Base-by-base conservation (phyloP, 257 asterid species). In the Solanum paucissectum region DNA sequence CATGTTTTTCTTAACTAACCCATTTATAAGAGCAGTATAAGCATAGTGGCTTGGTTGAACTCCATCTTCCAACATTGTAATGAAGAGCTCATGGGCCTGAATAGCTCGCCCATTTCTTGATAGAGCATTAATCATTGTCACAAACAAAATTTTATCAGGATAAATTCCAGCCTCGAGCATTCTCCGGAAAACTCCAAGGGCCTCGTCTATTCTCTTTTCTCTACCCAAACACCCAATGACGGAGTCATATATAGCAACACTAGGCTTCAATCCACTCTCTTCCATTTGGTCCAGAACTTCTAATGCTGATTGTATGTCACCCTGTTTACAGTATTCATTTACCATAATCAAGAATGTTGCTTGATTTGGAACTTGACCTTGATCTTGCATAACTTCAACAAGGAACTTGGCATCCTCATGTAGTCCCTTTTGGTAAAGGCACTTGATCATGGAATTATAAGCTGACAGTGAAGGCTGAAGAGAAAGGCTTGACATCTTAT, bases 1-100 rank as follows among this genome's bases (percentile, higher is more conserved):
- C 94, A 92, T 94, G 87, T 92, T 94, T 86, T 90, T 92, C 94
- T 93, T 93, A 77, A 94, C 90, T 18, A 94, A 83, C 66, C 93
- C 95, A 86, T 90, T 87, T 85, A 94, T 94, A 42, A 93, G 92
- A 25, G 96, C 94, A 21, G 92, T 93, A 86, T 92, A 94, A 87
- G 95, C 92, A 88, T 75, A 87, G 86, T 88, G 91, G 90, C 88
- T 90, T 64, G 96, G 96, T 40, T 34, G 90, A 79, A 92, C 87
- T 79, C 90, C 90, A 87, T 83, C 55, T 82, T 92, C 89, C 87
- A 66, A 86, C 94, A 94, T 93, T 85, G 89, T 83, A 62, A 90
- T 89, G 40, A 93, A 94, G 71, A 94, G 88, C 42, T 87, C 60
- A 23, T 33, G 87, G 46, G 96, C 98, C 83, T 88, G 87, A 33